Conservation (phyloP, 257 asterid genomes). For the Ballota nigra region DNA sequence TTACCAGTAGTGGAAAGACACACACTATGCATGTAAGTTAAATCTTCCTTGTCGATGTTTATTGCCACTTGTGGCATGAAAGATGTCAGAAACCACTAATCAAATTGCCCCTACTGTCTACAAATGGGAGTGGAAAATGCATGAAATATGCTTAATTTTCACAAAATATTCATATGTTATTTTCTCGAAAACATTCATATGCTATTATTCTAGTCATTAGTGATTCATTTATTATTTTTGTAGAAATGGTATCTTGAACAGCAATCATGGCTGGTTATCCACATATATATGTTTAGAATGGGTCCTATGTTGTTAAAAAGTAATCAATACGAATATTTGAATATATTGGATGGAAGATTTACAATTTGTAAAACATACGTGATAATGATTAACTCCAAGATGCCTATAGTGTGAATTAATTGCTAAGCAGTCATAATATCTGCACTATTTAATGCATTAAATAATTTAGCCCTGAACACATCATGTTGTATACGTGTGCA, state of each 20-base stretch:
- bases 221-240: not conserved
- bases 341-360: not conserved
- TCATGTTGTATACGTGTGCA: conserved; percentile 14
- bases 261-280: not conserved
- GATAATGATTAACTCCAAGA: not conserved
- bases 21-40: conserved; percentile 98
- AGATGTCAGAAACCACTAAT: conserved; percentile 13
- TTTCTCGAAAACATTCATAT: not conserved
- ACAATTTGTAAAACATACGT: not conserved
- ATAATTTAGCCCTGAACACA: conserved; percentile 11
- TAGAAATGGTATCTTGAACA: not conserved
- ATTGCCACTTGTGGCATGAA: not conserved
- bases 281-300: not conserved
- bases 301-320: not conserved
- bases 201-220: not conserved
- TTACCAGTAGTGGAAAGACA: conserved; percentile 99
- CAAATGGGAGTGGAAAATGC: conserved; percentile 11
- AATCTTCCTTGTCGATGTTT: conserved; percentile 12
- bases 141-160: conserved; percentile 1
- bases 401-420: not conserved
- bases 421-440: conserved; percentile 16
- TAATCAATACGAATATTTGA: conserved; percentile 5
- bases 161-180: not conserved
- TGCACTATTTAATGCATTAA: not conserved
- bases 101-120: not conserved